phyloP scores from a whole-genome alignment of 2,329 filamentous ascomycete species.

The Sporothrix curviconia region DNA sequence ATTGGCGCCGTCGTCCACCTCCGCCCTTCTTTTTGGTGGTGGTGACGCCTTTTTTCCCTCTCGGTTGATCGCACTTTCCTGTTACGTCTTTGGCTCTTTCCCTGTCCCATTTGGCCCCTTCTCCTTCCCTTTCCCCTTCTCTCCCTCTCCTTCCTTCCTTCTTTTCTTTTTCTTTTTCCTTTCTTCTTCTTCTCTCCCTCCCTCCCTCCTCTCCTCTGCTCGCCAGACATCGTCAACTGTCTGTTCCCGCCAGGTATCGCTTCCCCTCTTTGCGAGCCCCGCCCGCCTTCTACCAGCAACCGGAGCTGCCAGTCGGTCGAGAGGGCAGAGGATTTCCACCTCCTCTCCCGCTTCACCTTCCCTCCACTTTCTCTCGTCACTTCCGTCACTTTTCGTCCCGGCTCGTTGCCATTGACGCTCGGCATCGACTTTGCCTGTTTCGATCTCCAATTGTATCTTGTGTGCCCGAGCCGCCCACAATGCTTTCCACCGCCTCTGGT shows the following conservation, averaged over 20 bases:
- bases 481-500: slow-evolving; percentile 39
- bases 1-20: background rate
- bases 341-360: slow-evolving; percentile 6
- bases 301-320: slow-evolving; percentile 10
- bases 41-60: slow-evolving; percentile 1
- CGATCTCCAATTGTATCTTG: background rate
- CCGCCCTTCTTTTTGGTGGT: background rate
- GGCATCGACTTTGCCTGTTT: background rate
- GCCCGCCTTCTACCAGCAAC: slow-evolving; percentile 4
- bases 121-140: background rate
- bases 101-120: background rate
- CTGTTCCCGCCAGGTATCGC: background rate
- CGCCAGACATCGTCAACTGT: background rate
- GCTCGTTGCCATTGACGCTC: background rate
- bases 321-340: slow-evolving; percentile 12
- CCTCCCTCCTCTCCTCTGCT: background rate
- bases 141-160: background rate
- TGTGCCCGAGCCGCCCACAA: slow-evolving; percentile 18
- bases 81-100: slow-evolving; percentile 2
- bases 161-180: background rate
- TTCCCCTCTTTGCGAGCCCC: background rate
- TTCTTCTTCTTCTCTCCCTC: background rate
- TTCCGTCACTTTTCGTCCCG: background rate
- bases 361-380: background rate
- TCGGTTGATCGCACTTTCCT: slow-evolving; percentile 5